A percentile compares a stretch with the other conserved stretches of the same genome.
These are phyloP conservation scores for Cicer judaicum DNA, from an alignment of 306 rosid species.

Conservation along the genomic window DNA sequence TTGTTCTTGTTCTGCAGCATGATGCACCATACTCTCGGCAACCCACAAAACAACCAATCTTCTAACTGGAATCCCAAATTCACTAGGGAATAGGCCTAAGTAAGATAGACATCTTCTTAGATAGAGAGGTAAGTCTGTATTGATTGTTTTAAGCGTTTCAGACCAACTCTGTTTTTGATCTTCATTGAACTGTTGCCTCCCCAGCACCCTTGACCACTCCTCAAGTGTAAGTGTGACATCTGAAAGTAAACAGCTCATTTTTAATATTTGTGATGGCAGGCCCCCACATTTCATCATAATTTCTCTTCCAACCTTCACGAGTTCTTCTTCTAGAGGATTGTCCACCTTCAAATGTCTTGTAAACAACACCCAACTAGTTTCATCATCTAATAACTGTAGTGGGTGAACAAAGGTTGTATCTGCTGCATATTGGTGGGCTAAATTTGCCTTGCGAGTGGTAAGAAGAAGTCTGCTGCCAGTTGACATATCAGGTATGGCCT, in stretches of 20 bases:
- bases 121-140: neutral
- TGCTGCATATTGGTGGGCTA: too few relatives aligned
- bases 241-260: conserved; percentile 18
- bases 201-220: conserved; percentile 24
- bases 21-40: conserved; percentile 43
- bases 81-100: conserved; percentile 40
- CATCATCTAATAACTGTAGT: conserved; percentile 37
- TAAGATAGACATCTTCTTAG: conserved; percentile 36
- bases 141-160: neutral
- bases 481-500: conserved; percentile 6
- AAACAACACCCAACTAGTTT: conserved; percentile 38
- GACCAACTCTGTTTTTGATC: conserved; percentile 18
- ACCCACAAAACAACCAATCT: conserved; percentile 52
- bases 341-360: neutral
- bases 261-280: conserved; percentile 34
- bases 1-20: too few relatives aligned
- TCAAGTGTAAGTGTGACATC: neutral
- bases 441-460: conserved; percentile 27
- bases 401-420: neutral
- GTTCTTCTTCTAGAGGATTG: neutral
- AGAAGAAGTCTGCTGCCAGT: conserved; percentile 35
- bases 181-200: too few relatives aligned
- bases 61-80: conserved; percentile 48
- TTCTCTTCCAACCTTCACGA: conserved; percentile 1
- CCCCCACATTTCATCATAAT: conserved; percentile 45